Evolutionary conservation across 2,329 filamentous ascomycete genomes (phyloP).

Genomic region (Helicocarpus griseus): DNA sequence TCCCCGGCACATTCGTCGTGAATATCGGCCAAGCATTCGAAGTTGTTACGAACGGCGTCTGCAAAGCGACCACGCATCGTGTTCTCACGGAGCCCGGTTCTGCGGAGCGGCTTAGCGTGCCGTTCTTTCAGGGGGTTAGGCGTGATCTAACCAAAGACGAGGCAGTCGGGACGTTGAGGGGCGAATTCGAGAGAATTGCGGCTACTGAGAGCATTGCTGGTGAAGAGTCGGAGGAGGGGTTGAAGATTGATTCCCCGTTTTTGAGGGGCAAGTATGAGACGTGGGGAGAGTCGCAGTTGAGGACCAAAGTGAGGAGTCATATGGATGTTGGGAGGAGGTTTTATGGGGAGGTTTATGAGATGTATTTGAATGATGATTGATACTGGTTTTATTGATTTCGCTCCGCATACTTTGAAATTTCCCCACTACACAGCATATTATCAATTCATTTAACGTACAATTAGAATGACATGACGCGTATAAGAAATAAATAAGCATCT

Average conservation of each 20-base stretch:
- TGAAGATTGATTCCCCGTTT: constrained; percentile 41
- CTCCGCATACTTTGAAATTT: no score
- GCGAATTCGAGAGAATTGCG: constrained; percentile 25
- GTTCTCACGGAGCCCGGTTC: constrained; percentile 34
- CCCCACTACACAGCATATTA: no score
- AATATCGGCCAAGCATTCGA: constrained; percentile 37
- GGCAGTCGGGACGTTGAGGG: constrained; percentile 30
- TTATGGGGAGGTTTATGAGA: constrained; percentile 40
- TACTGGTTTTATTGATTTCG: no score
- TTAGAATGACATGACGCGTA: no score
- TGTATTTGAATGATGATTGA: constrained; percentile 36
- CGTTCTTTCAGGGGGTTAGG: constrained; percentile 43
- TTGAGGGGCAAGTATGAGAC: constrained; percentile 42
- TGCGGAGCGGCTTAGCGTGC: constrained; percentile 32
- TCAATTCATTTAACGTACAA: no score
- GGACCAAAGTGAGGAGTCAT: constrained; percentile 47
- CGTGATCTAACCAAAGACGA: constrained; percentile 37
- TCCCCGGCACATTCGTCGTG: constrained; percentile 33
- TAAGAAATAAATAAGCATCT: no score
- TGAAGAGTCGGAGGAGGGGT: constrained; percentile 29
- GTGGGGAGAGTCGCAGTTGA: constrained; percentile 46
- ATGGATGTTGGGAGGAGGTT: constrained; percentile 39
- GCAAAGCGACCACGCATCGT: constrained; percentile 35
- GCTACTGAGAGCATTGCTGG: constrained; percentile 7
- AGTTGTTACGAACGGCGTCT: constrained; percentile 35